A percentile compares a stretch with the other conserved stretches of the same genome.
Evolutionary conservation across 2,329 filamentous ascomycete species (phyloP).

Genomic region (Fusarium protoensiforme): DNA sequence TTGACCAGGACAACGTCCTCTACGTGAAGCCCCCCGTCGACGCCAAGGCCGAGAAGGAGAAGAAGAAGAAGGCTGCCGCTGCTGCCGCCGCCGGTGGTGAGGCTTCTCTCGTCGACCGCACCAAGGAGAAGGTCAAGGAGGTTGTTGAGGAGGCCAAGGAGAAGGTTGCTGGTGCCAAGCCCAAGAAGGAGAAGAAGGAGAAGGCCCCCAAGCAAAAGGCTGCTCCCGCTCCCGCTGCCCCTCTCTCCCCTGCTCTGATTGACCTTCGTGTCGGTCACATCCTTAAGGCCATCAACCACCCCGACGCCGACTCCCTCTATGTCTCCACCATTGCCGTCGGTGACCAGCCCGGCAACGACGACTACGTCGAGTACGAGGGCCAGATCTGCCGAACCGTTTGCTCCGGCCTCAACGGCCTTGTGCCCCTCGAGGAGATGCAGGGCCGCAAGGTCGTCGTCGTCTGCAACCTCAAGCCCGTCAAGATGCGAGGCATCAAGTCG

Average conservation of each 20-base stretch:
- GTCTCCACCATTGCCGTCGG: slow-evolving; percentile 97
- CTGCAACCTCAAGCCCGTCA: slow-evolving; percentile 98
- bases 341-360: slow-evolving; percentile 81
- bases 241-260: slow-evolving; percentile 85
- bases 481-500: slow-evolving; percentile 89
- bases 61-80: slow-evolving; percentile 91
- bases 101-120: slow-evolving; percentile 66
- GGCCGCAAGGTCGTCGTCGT: slow-evolving; percentile 94
- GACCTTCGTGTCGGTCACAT: slow-evolving; percentile 98
- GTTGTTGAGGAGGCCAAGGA: slow-evolving; percentile 63
- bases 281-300: slow-evolving; percentile 93
- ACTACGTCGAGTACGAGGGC: slow-evolving; percentile 91
- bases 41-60: slow-evolving; percentile 96
- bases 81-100: slow-evolving; percentile 66
- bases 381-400: slow-evolving; percentile 95
- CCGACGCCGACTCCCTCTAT: slow-evolving; percentile 94
- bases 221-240: slow-evolving; percentile 75
- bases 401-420: slow-evolving; percentile 92
- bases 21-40: slow-evolving; percentile 91
- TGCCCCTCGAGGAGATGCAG: slow-evolving; percentile 97
- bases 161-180: slow-evolving; percentile 55
- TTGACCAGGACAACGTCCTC: slow-evolving; percentile 83
- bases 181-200: slow-evolving; percentile 89
- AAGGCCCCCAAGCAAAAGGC: slow-evolving; percentile 83
- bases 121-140: slow-evolving; percentile 68